Evolutionary conservation across 2,329 filamentous ascomycete genomes (phyloP), one percentile per base, ranked within the genome.

Genomic region (Colletotrichum sp.): DNA sequence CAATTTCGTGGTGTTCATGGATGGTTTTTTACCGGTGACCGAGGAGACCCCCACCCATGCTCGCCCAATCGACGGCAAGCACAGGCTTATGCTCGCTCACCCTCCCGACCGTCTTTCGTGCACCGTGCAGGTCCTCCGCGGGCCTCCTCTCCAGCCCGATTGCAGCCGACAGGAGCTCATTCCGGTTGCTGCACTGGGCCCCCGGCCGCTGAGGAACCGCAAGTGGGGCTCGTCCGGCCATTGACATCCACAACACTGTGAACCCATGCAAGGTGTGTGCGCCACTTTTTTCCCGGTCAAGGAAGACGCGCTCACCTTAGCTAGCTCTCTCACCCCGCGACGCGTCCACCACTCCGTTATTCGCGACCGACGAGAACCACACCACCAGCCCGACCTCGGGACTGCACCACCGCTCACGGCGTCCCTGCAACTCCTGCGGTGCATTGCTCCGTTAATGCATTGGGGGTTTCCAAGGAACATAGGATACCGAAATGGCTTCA

Each of bases 291-390:
- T 66, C 39, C 63, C 55, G 39, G 69, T n/a, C 70, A 21, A 52
- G 43, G 43, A 59, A 30, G 30, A 73, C 72, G 64, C 73, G 70
- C 73, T 72, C 68, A 63, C 55, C 55, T 72, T 66, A 36, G 34
- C 7, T 36, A 69, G 57, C 64, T 48, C 18, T 63, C 60, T 61
- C 30, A 55, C 68, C 60, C 61, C 67, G 59, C 73, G 64, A 75
- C 73, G 73, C 73, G 73, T 75, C 63, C 34, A 18, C 18, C 48
- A 30, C 69, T 72, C 68, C 43, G 21, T 39, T 63, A 24, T 32
- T 36, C 71, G 61, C 43, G n/a, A 59, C 73, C 6, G 39, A 12
- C 32, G n/a, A n/a, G 59, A 21, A 57, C 28, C 67, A 34, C 59
- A 36, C 59, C 18, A 63, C 59, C 16, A 32, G 16, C 43, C 43